Evolutionary conservation across 148 eudicot genomes (phyloP).

Genomic region (Vaccinium myrtillus): DNA sequence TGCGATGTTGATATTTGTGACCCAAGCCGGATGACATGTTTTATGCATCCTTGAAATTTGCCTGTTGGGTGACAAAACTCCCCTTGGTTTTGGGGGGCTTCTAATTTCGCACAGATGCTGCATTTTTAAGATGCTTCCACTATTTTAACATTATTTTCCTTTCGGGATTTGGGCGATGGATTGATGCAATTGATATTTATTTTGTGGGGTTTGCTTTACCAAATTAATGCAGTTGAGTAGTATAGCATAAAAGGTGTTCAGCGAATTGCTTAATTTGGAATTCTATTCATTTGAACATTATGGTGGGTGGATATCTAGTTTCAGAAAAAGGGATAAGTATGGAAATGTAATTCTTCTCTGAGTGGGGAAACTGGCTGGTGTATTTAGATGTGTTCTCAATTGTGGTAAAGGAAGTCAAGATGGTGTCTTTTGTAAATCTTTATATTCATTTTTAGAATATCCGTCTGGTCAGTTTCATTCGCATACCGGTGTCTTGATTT

Average conservation of each 20-base stretch:
- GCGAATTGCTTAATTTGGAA: neutral
- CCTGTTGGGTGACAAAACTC: neutral
- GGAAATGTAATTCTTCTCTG: neutral
- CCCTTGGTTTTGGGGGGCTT: neutral
- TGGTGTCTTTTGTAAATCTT: neutral
- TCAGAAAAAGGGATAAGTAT: neutral
- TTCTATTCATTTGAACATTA: neutral
- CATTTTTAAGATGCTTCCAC: neutral
- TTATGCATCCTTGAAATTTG: constrained; percentile 1
- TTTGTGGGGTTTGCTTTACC: neutral
- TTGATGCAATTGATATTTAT: neutral
- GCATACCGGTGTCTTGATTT: neutral
- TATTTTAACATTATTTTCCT: neutral
- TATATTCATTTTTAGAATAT: neutral
- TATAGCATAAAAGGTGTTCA: neutral
- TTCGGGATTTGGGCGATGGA: neutral
- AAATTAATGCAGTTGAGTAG: neutral
- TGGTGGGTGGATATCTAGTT: neutral
- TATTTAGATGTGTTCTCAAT: neutral
- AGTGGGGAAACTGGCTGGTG: neutral
- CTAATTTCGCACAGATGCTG: constrained; percentile 5
- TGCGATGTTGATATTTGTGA: neutral
- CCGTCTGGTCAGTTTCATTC: neutral
- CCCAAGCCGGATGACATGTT: neutral
- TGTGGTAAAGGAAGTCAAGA: neutral